These are phyloP conservation scores for Cladophialophora immunda DNA, from an alignment of 2,329 filamentous ascomycete species.

Conservation along the genomic window DNA sequence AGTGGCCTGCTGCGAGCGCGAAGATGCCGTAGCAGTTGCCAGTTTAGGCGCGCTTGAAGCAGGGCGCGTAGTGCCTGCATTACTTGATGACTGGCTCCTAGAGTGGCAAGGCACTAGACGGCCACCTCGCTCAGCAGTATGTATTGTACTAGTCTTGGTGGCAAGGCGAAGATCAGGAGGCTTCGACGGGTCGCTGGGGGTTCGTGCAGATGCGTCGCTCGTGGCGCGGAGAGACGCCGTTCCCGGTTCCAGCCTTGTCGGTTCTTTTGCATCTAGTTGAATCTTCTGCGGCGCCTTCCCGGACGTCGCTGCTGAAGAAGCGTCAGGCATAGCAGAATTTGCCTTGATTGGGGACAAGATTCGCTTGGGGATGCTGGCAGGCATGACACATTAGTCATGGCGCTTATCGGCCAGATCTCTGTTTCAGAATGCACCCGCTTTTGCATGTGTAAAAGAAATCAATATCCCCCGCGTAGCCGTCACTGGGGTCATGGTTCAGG, in stretches of 20 bases:
- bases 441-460: neutral
- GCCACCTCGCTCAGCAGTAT: neutral
- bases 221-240: constrained; percentile 24
- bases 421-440: neutral
- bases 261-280: constrained; percentile 22
- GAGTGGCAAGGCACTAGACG: constrained; percentile 10
- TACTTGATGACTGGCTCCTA: constrained; percentile 17
- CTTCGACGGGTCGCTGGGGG: constrained; percentile 9
- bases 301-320: constrained; percentile 13
- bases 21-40: constrained; percentile 10
- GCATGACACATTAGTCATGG: constrained; percentile 23
- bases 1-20: constrained; percentile 6
- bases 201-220: constrained; percentile 4
- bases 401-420: constrained; percentile 8
- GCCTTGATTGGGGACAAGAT: constrained; percentile 15
- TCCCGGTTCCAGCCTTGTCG: constrained; percentile 15
- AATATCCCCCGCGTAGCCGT: neutral
- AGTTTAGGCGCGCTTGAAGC: neutral
- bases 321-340: constrained; percentile 4
- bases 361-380: constrained; percentile 8
- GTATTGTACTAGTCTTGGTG: neutral
- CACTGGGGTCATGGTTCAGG: neutral
- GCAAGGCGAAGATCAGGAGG: constrained; percentile 11
- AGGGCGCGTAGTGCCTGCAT: constrained; percentile 1
- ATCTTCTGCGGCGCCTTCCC: constrained; percentile 6